Percentiles rank a stretch among this genome's conserved stretches.
Conservation (phyloP, 805 yeast genomes). For the Lipomyces sp. region DNA sequence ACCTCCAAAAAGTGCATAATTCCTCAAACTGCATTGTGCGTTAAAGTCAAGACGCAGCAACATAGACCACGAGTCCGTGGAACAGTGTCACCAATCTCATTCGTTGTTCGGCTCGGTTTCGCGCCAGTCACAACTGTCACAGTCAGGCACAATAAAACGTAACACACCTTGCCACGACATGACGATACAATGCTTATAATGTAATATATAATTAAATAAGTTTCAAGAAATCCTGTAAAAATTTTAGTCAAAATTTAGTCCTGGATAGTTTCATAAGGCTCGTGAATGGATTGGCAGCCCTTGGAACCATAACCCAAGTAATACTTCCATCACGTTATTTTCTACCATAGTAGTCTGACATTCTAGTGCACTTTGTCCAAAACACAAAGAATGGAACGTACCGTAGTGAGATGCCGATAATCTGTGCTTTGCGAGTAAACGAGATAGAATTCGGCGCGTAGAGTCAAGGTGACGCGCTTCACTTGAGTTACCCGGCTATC, state of each 20-base stretch:
- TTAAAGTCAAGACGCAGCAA: neutral
- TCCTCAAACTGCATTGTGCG: neutral
- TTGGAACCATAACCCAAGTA: neutral
- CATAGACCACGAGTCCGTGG: neutral
- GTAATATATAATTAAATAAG: neutral
- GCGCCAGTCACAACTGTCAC: neutral
- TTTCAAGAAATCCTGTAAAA: neutral
- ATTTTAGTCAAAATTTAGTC: neutral
- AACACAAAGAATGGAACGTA: neutral
- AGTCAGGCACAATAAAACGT: neutral
- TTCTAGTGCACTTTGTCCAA: neutral
- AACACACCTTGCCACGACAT: conserved; percentile 47
- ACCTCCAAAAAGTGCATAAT: neutral
- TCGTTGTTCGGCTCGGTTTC: neutral
- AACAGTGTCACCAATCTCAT: neutral
- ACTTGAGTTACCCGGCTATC: neutral
- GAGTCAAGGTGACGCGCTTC: neutral
- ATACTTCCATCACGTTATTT: too few relatives aligned
- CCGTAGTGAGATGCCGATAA: neutral
- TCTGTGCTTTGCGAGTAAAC: neutral
- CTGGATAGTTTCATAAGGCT: neutral
- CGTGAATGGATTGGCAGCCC: neutral
- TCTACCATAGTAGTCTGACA: too few relatives aligned
- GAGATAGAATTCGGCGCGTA: neutral
- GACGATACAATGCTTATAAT: conserved; percentile 5